Percentiles rank a stretch among this genome's conserved stretches.
Evolutionary conservation across 1,284 basidiomycete genomes (phyloP).

Genomic region (Cronartium quercuum): DNA sequence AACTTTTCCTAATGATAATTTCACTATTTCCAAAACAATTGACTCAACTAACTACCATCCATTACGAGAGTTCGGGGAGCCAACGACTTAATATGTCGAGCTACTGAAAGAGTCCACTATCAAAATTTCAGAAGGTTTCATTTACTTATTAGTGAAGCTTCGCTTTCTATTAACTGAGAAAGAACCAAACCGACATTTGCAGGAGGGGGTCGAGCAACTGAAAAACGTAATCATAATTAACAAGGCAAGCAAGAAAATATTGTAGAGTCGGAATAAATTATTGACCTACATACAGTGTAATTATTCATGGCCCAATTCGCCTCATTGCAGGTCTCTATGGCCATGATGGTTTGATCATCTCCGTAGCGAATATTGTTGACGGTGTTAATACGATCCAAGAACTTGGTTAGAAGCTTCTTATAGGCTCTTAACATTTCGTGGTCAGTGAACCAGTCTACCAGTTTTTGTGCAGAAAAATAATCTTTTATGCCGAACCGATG

Average conservation of each 20-base stretch:
- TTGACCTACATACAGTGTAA: constrained; percentile 6
- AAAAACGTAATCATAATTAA: neutral
- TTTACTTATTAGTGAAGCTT: too few species aligned
- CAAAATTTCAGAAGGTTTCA: too few species aligned
- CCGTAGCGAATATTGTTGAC: constrained; percentile 25
- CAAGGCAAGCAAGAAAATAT: neutral
- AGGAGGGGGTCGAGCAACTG: constrained; percentile 14
- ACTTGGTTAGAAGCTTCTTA: constrained; percentile 27
- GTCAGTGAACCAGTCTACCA: constrained; percentile 34
- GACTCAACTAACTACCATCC: constrained; percentile 36
- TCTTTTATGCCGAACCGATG: constrained; percentile 24
- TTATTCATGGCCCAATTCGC: constrained; percentile 21
- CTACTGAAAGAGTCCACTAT: constrained; percentile 35
- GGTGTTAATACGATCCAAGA: constrained; percentile 30
- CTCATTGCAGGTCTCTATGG: constrained; percentile 34
- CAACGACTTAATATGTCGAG: constrained; percentile 25
- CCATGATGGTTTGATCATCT: constrained; percentile 28
- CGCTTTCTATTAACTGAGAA: too few species aligned
- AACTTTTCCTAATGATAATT: too few species aligned
- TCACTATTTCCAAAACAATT: too few species aligned
- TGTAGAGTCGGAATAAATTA: neutral
- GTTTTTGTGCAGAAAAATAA: neutral
- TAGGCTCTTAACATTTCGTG: constrained; percentile 8
- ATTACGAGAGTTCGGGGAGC: constrained; percentile 36
- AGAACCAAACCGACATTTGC: constrained; percentile 1